These are phyloP conservation scores for Bretziella fagacearum DNA, from an alignment of 2,329 filamentous ascomycete genomes.

Conservation along the genomic window DNA sequence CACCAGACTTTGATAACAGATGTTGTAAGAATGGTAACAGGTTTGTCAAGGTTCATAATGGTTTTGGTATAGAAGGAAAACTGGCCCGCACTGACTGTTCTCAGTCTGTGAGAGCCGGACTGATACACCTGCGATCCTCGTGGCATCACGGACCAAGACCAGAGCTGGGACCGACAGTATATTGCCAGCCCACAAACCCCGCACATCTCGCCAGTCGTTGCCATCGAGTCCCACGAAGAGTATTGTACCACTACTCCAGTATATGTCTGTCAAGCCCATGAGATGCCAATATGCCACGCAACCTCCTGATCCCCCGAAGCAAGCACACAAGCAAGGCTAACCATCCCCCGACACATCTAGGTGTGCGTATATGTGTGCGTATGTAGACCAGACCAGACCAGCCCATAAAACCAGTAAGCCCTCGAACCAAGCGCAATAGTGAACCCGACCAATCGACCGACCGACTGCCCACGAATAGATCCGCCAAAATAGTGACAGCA, in stretches of 20 bases:
- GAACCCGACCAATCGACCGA: background rate
- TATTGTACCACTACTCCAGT: conserved; percentile 1
- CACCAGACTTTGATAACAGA: background rate
- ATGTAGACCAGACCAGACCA: background rate
- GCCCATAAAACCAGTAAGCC: background rate
- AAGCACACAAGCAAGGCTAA: conserved; percentile 8
- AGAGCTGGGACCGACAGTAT: too few species aligned
- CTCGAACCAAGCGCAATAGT: background rate
- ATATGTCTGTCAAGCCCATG: conserved; percentile 10
- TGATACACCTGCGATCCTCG: background rate
- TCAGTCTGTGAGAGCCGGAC: conserved; percentile 4
- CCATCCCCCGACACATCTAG: conserved; percentile 1
- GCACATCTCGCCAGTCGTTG: too few species aligned
- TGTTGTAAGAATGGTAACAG: background rate
- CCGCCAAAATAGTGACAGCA: background rate
- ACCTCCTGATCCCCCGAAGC: conserved; percentile 6
- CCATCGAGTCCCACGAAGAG: background rate
- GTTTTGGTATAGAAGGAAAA: conserved; percentile 14
- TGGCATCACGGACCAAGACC: background rate
- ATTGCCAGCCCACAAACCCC: background rate
- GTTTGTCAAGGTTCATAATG: conserved; percentile 11
- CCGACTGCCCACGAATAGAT: background rate
- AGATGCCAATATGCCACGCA: conserved; percentile 8
- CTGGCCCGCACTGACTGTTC: background rate
- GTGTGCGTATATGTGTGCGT: background rate